phyloP scores from a whole-genome alignment of 2,329 filamentous ascomycete genomes.

The Penicillium concentricum region DNA sequence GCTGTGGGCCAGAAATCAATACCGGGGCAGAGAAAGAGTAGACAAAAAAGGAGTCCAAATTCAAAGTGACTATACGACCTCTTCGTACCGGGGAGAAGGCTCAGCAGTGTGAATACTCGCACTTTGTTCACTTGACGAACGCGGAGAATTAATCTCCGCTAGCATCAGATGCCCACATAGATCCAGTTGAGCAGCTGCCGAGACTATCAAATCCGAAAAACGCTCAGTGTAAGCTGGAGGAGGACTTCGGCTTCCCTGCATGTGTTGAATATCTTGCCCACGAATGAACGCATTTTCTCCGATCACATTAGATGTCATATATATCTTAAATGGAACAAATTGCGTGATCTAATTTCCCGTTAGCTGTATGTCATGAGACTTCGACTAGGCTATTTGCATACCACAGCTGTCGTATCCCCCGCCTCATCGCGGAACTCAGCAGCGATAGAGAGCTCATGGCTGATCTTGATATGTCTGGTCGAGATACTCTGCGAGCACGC shows the following conservation, averaged over 20 bases:
- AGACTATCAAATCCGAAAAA: background rate
- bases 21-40: background rate
- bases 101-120: background rate
- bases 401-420: background rate
- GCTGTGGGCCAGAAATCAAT: background rate
- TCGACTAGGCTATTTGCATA: background rate
- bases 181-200: background rate
- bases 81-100: background rate
- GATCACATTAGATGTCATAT: background rate
- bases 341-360: background rate
- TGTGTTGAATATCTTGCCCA: background rate
- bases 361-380: background rate
- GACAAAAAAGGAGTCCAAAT: too few species aligned
- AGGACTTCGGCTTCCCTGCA: background rate
- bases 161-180: background rate
- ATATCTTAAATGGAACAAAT: constrained; percentile 1
- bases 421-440: background rate
- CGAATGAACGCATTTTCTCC: background rate
- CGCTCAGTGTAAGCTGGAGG: constrained; percentile 2
- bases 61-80: background rate
- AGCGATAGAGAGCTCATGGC: background rate
- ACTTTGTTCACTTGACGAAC: background rate
- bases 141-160: background rate
- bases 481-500: constrained; percentile 4
- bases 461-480: constrained; percentile 1